Evolutionary conservation across 1,284 basidiomycete species (phyloP).

Genomic region (Ganoderma resinaceum): DNA sequence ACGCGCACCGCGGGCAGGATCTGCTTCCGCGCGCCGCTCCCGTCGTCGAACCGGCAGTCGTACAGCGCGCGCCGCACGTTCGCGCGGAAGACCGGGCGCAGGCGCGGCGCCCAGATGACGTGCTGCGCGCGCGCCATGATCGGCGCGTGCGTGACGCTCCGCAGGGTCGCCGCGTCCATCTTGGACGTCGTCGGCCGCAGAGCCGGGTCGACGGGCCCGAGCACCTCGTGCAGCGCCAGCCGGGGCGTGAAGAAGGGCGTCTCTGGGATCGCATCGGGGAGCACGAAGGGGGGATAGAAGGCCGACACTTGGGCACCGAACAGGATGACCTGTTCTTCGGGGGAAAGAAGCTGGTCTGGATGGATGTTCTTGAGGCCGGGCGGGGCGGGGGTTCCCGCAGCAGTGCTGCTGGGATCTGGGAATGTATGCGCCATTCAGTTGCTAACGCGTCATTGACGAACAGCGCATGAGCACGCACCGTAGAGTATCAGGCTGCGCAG

Average conservation of each 20-base stretch:
- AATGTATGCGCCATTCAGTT: neutral
- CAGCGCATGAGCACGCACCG: slow-evolving; percentile 23
- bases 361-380: slow-evolving; percentile 4
- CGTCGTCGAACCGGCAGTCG: slow-evolving; percentile 17
- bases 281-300: slow-evolving; percentile 23
- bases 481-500: slow-evolving; percentile 36
- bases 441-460: neutral
- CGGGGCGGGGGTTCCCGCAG: slow-evolving; percentile 10
- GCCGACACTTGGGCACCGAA: slow-evolving; percentile 26
- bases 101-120: slow-evolving; percentile 14
- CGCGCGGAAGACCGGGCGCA: slow-evolving; percentile 17
- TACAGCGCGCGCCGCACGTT: slow-evolving; percentile 28
- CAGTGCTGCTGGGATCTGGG: slow-evolving; percentile 14
- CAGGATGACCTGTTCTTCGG: slow-evolving; percentile 10
- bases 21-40: slow-evolving; percentile 16
- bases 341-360: slow-evolving; percentile 7
- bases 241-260: slow-evolving; percentile 9
- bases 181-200: slow-evolving; percentile 20
- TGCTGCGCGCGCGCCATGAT: slow-evolving; percentile 27
- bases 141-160: slow-evolving; percentile 20
- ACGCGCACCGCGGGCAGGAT: slow-evolving; percentile 29
- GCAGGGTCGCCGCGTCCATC: slow-evolving; percentile 20
- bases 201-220: slow-evolving; percentile 10
- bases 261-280: slow-evolving; percentile 7
- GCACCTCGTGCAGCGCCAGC: slow-evolving; percentile 8